Percentiles rank a stretch among this genome's conserved stretches.
Evolutionary conservation across 495 filamentous ascomycete species (phyloP).

Genomic region (Cryomyces minteri): DNA sequence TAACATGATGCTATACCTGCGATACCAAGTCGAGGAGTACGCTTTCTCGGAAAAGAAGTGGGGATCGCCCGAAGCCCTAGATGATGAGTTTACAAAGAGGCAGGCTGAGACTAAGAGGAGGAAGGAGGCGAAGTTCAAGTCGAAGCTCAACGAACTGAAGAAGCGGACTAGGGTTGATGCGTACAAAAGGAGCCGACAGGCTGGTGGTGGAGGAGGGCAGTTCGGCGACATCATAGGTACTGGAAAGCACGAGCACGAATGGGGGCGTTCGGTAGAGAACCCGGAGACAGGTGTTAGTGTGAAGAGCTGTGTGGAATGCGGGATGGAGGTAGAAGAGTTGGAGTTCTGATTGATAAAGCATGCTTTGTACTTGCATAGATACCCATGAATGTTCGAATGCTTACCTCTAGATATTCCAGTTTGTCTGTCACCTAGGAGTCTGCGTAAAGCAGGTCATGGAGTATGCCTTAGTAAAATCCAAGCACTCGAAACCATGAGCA

Average conservation of each 20-base stretch:
- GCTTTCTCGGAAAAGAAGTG: slow-evolving; percentile 68
- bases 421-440: no score
- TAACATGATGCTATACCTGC: slow-evolving; percentile 93
- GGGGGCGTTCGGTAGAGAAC: slow-evolving; percentile 66
- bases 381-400: no score
- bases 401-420: no score
- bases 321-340: slow-evolving; percentile 93
- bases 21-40: slow-evolving; percentile 87
- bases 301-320: slow-evolving; percentile 76
- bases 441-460: no score
- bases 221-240: slow-evolving; percentile 62
- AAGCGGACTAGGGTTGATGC: slow-evolving; percentile 85
- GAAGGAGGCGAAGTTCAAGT: slow-evolving; percentile 83
- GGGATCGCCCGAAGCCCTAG: slow-evolving; percentile 68
- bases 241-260: slow-evolving; percentile 76
- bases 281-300: slow-evolving; percentile 58
- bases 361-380: no score
- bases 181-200: slow-evolving; percentile 47
- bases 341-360: slow-evolving; percentile 39
- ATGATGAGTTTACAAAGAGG: slow-evolving; percentile 73
- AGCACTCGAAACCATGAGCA: no score
- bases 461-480: no score
- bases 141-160: slow-evolving; percentile 75
- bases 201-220: slow-evolving; percentile 30
- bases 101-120: slow-evolving; percentile 67